phyloP scores from a whole-genome alignment of 2,329 filamentous ascomycete genomes.

The Sclerotiophoma versabilis region DNA sequence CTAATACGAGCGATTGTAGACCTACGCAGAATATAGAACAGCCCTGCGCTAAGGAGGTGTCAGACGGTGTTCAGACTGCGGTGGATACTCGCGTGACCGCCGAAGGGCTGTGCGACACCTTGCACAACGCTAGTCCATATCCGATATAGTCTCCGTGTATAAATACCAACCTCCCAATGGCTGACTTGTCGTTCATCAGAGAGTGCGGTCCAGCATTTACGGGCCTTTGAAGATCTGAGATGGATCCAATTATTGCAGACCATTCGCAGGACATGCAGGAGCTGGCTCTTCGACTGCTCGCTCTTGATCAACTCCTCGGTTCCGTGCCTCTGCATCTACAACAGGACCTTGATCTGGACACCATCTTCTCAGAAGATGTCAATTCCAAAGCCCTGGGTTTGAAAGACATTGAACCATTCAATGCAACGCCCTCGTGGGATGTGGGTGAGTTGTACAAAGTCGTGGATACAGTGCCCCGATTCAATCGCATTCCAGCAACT shows the following conservation, averaged over 20 bases:
- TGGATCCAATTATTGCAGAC: slow-evolving; percentile 1
- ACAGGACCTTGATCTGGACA: slow-evolving; percentile 10
- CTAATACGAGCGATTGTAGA: background rate
- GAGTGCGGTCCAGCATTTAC: background rate
- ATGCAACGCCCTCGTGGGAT: background rate
- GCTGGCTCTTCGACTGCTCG: slow-evolving; percentile 3
- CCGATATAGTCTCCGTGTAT: background rate
- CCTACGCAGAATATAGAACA: background rate
- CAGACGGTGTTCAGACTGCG: background rate
- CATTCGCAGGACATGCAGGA: background rate
- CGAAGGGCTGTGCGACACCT: background rate
- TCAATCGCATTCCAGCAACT: slow-evolving; percentile 10
- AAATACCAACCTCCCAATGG: background rate
- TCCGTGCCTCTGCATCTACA: slow-evolving; percentile 6
- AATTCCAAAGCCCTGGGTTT: background rate
- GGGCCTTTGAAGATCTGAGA: background rate
- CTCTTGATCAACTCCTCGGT: slow-evolving; percentile 12
- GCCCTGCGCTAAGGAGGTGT: background rate
- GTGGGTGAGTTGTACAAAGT: background rate
- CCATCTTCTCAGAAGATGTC: background rate
- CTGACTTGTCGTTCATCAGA: background rate
- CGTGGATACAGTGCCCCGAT: slow-evolving; percentile 4
- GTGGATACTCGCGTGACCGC: background rate
- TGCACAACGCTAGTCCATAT: background rate
- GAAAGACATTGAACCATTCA: background rate